Evolutionary conservation across 768 basidiomycete genomes (phyloP), one percentile per base, ranked within the genome.

Genomic region (Boletus pseudopeckii): DNA sequence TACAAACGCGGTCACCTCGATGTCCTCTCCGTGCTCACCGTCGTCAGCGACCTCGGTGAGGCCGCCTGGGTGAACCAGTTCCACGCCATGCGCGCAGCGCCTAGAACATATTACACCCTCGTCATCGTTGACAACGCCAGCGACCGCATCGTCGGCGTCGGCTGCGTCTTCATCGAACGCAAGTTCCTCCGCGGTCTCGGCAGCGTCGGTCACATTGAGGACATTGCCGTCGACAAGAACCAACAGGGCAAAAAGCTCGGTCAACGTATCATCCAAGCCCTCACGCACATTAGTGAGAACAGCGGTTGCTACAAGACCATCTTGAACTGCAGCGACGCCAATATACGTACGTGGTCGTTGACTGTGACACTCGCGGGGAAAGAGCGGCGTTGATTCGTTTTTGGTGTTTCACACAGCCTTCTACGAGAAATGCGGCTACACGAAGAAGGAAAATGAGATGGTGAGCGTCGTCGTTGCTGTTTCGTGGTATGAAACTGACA

Each of bases 241-340:
- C 82, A 89, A 73, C 94, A 97, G 77, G 97, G 97, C 32, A 88
- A 88, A 74, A 94, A 92, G 71, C 79, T 99, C 32, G 97, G 97
- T 0, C 70, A 90, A 72, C 80, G 86, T 61, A 77, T 98, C 61
- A 93, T 99, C 66, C 80, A 91, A 61, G 88, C 90, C 5, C 78
- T 98, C 62, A 90, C 88, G 2, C 79, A 78, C 48, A 85, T 98
- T 64, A 90, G 91, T 69, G 88, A 94, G 80, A 74, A 70, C 57
- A 73, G 76, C 56, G 85, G 95, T 42, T 80, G 89, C 71, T 99
- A 98, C 76, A 99, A 99, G 85, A 94, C 94, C 15, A 98, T 99
- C 62, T 74, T 99, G 66, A 96, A 99, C 70, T 99, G 97, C 69
- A 91, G 80, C 66, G 84, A 92, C 56, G 77, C 79, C 50, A 99